phyloP scores from a whole-genome alignment of 768 basidiomycete genomes.

The Lactarius psammicola region DNA sequence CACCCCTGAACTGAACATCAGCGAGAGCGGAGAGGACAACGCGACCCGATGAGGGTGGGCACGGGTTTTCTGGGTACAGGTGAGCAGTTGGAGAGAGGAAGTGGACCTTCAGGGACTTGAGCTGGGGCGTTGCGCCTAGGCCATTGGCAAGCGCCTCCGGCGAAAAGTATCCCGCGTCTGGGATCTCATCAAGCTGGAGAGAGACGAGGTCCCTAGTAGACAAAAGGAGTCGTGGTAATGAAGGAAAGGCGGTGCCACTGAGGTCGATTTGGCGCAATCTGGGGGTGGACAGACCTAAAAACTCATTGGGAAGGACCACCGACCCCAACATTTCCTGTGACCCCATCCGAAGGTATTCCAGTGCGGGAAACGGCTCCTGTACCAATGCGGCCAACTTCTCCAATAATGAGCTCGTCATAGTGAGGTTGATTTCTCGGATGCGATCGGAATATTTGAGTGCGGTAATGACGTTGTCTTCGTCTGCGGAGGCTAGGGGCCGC shows the following conservation, averaged over 20 bases:
- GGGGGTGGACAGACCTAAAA: conserved; percentile 13
- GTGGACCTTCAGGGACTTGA: conserved; percentile 5
- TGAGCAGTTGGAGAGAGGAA: neutral
- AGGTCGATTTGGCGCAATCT: conserved; percentile 10
- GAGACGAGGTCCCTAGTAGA: conserved; percentile 13
- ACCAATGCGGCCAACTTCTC: conserved; percentile 8
- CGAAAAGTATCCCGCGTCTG: conserved; percentile 13
- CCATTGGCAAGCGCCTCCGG: conserved; percentile 16
- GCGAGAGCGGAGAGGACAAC: conserved; percentile 4
- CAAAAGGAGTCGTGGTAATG: conserved; percentile 12
- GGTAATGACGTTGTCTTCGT: conserved; percentile 18
- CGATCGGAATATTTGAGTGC: conserved; percentile 12
- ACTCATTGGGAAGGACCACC: conserved; percentile 11
- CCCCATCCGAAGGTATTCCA: conserved; percentile 10
- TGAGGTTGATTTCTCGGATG: conserved; percentile 25
- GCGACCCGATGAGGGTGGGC: neutral
- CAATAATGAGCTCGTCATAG: conserved; percentile 8
- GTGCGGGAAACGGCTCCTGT: conserved; percentile 1
- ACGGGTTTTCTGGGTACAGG: neutral
- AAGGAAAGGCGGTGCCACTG: conserved; percentile 15
- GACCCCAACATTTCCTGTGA: conserved; percentile 10
- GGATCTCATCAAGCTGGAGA: conserved; percentile 16
- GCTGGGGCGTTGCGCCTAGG: conserved; percentile 4
- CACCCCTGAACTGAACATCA: conserved; percentile 19
- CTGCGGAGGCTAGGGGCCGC: neutral